phyloP scores from a whole-genome alignment of 1,284 basidiomycete species.

The Puccinia horiana region DNA sequence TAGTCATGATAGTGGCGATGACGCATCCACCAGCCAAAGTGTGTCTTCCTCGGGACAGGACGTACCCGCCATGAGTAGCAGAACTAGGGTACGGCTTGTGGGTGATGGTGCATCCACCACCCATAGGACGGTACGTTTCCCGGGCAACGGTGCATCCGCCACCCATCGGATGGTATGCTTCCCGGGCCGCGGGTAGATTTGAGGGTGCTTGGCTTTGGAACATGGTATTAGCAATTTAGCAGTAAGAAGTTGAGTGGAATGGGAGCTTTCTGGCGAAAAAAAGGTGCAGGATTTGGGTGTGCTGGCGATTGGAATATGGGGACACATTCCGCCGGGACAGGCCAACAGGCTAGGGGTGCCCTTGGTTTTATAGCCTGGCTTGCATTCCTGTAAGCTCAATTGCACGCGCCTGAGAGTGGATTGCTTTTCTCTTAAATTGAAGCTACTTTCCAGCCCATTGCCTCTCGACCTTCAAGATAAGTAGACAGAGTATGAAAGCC shows the following conservation, averaged over 20 bases:
- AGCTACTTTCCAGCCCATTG: too few relatives aligned
- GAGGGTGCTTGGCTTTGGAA: neutral
- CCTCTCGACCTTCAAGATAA: too few relatives aligned
- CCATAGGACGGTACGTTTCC: neutral
- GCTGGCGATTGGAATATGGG: neutral
- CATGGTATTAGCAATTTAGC: neutral
- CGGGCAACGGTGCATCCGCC: neutral
- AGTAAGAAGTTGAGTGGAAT: neutral
- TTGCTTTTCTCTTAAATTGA: too few relatives aligned
- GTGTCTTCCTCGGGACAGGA: neutral
- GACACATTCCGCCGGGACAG: too few relatives aligned
- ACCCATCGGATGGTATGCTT: neutral
- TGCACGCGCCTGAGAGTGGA: too few relatives aligned
- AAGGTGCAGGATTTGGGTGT: neutral
- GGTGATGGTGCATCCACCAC: neutral
- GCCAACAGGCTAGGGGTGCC: too few relatives aligned
- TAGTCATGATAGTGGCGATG: neutral
- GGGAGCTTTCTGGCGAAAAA: neutral
- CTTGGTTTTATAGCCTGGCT: too few relatives aligned
- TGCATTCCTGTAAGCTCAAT: too few relatives aligned
- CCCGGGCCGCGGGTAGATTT: neutral
- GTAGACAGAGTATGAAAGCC: neutral
- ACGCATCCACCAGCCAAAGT: neutral
- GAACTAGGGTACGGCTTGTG: neutral
- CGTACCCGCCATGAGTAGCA: neutral